Evolutionary conservation across 2,329 filamentous ascomycete genomes (phyloP).

Genomic region (Colletotrichum eleusines): DNA sequence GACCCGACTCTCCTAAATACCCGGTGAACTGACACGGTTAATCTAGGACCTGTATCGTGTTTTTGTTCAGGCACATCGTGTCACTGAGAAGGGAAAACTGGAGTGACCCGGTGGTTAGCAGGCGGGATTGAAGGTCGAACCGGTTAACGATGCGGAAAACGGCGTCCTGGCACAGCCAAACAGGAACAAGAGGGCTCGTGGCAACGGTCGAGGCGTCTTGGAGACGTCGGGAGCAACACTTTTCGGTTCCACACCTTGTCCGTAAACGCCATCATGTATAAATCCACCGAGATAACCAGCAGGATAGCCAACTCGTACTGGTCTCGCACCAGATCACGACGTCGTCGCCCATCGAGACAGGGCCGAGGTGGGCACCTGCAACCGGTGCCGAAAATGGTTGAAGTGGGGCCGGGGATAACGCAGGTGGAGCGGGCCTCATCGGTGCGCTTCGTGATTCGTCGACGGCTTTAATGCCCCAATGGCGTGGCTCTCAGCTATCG

Average conservation of each 20-base stretch:
- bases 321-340: neutral
- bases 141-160: neutral
- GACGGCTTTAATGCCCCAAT: conserved; percentile 21
- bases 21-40: neutral
- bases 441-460: conserved; percentile 28
- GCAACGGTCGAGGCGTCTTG: neutral
- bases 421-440: conserved; percentile 27
- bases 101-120: neutral
- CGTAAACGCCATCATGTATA: neutral
- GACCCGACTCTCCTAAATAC: neutral
- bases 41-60: neutral
- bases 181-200: conserved; percentile 19
- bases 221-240: neutral
- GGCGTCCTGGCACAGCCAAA: conserved; percentile 13
- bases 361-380: conserved; percentile 25
- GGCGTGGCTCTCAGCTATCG: conserved; percentile 18
- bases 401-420: conserved; percentile 36
- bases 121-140: no score
- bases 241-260: neutral
- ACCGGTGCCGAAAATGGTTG: conserved; percentile 19
- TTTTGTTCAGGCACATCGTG: neutral
- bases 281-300: neutral
- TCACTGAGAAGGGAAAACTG: neutral
- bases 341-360: neutral
- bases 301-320: neutral